Percentiles rank a stretch among this genome's conserved stretches.
These are phyloP conservation scores for Rutstroemia sp. DNA, from an alignment of 2,329 filamentous ascomycete species.

Conservation along the genomic window DNA sequence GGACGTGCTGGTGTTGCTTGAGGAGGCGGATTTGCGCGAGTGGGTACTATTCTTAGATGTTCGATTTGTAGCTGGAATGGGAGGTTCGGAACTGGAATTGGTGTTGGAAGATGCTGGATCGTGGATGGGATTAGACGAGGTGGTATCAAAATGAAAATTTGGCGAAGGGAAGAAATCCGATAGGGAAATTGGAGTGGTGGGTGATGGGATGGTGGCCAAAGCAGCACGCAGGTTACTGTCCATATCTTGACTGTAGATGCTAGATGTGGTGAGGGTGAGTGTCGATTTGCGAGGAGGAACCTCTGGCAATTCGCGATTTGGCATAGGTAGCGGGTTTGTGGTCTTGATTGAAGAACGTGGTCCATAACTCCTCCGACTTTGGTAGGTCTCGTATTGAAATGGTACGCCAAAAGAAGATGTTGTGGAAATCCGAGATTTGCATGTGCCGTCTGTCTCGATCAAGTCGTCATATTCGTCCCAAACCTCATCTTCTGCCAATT, in stretches of 20 bases:
- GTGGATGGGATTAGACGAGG: too few species aligned
- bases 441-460: slow-evolving; percentile 55
- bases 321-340: not conserved
- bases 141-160: too few species aligned
- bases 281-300: not conserved
- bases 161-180: slow-evolving; percentile 32
- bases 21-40: slow-evolving; percentile 17
- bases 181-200: slow-evolving; percentile 38
- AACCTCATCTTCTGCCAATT: slow-evolving; percentile 80
- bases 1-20: slow-evolving; percentile 17
- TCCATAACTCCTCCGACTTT: slow-evolving; percentile 15
- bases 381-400: slow-evolving; percentile 47
- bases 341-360: too few species aligned
- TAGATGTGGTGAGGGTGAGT: slow-evolving; percentile 36
- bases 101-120: too few species aligned
- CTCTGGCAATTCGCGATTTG: slow-evolving; percentile 7
- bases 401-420: slow-evolving; percentile 50
- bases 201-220: slow-evolving; percentile 36
- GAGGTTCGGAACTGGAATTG: too few species aligned
- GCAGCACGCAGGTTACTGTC: slow-evolving; percentile 44
- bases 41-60: too few species aligned
- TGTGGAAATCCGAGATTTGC: slow-evolving; percentile 40
- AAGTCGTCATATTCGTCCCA: slow-evolving; percentile 95
- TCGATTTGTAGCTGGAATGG: too few species aligned
- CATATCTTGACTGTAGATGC: slow-evolving; percentile 48